Percentiles rank a stretch among this genome's conserved stretches.
Conservation (phyloP, 495 filamentous ascomycete species). For the Hypoxylon cercidicola region DNA sequence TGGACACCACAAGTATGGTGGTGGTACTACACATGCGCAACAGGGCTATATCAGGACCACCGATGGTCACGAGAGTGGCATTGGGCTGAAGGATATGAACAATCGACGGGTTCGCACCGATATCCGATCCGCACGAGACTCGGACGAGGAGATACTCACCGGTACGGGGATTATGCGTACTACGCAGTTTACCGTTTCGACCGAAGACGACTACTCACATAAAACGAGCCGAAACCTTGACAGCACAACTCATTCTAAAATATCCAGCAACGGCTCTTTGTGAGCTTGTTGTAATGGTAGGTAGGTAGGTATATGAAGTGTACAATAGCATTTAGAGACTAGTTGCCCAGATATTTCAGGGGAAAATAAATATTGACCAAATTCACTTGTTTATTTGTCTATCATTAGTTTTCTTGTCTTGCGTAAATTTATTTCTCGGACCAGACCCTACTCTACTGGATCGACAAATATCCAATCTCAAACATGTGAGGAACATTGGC, state of each 20-base stretch:
- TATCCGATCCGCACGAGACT: conserved; percentile 26
- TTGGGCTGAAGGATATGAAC: conserved; percentile 34
- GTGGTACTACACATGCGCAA: conserved; percentile 20
- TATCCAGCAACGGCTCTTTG: conserved; percentile 30
- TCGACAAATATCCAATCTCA: not conserved
- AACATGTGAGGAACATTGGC: too few species aligned
- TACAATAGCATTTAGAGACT: conserved; percentile 10
- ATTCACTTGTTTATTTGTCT: not conserved
- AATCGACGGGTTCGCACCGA: conserved; percentile 26
- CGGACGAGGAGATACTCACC: conserved; percentile 43
- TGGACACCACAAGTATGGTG: conserved; percentile 26
- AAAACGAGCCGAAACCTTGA: conserved; percentile 1
- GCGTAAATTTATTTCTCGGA: not conserved
- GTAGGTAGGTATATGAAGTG: not conserved
- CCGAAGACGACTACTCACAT: conserved; percentile 15
- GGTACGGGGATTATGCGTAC: conserved; percentile 41
- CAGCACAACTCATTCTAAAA: conserved; percentile 22
- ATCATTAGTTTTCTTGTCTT: not conserved
- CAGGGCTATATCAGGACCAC: conserved; percentile 36
- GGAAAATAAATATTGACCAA: not conserved
- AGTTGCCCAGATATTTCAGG: too few species aligned
- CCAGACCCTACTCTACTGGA: not conserved
- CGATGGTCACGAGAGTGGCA: conserved; percentile 15
- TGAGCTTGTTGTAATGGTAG: conserved; percentile 4
- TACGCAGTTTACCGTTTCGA: conserved; percentile 36